Evolutionary conservation across 2,329 filamentous ascomycete species (phyloP).

Genomic region (Pseudogymnoascus sp.): DNA sequence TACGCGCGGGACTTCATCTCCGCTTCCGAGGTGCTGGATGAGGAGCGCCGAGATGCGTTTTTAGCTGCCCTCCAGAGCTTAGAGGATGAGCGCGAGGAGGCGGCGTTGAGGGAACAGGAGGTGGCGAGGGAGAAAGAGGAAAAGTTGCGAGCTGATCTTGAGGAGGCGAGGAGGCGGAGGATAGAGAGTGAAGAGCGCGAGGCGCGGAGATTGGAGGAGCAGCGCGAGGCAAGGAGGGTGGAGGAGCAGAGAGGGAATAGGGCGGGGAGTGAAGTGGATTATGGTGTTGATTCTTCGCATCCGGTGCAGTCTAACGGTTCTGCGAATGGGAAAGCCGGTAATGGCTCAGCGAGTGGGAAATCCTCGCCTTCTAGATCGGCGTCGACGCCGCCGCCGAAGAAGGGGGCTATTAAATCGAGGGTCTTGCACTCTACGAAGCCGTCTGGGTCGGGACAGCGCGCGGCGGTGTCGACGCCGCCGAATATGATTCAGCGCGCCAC

Average conservation of each 20-base stretch:
- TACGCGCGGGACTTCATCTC: constrained; percentile 87
- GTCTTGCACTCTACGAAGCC: constrained; percentile 13
- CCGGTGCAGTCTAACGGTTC: constrained; percentile 14
- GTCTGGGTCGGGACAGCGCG: constrained; percentile 9
- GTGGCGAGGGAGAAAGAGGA: constrained; percentile 49
- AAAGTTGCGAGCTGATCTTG: constrained; percentile 44
- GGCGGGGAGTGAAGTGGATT: constrained; percentile 55
- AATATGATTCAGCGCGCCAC: constrained; percentile 33
- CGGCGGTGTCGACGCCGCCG: constrained; percentile 15
- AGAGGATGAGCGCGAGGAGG: constrained; percentile 73
- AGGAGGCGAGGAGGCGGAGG: constrained; percentile 46
- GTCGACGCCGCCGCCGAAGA: constrained; percentile 9
- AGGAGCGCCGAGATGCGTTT: constrained; percentile 84
- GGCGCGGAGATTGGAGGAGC: constrained; percentile 19
- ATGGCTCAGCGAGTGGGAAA: constrained; percentile 27
- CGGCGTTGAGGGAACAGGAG: constrained; percentile 52
- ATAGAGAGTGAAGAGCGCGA: constrained; percentile 49
- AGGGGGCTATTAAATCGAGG: constrained; percentile 13
- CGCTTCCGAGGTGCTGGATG: constrained; percentile 78
- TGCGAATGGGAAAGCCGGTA: constrained; percentile 16
- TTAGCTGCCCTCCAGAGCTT: constrained; percentile 75
- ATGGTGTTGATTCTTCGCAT: constrained; percentile 52
- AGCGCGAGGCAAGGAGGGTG: constrained; percentile 29
- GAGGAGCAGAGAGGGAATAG: constrained; percentile 36
- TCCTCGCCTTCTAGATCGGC: constrained; percentile 30